Conservation (phyloP, 2,329 filamentous ascomycete species). For the Xylariaceae sp. region DNA sequence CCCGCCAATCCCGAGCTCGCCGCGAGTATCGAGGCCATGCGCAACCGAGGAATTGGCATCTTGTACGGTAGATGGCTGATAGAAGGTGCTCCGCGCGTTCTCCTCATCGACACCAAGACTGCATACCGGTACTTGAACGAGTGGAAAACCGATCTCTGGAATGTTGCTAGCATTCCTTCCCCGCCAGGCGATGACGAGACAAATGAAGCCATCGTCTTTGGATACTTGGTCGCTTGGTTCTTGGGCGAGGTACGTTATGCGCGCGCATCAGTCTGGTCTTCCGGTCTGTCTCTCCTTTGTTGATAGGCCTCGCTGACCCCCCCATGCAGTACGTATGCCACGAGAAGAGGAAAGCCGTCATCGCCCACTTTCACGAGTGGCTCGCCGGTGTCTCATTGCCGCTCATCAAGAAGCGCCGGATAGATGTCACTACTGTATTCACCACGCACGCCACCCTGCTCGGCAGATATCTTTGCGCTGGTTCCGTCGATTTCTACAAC, state of each 20-base stretch:
- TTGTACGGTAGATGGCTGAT: slow-evolving; percentile 97
- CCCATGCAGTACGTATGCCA: slow-evolving; percentile 75
- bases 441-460: slow-evolving; percentile 95
- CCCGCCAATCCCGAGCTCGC: slow-evolving; percentile 75
- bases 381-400: slow-evolving; percentile 89
- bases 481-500: slow-evolving; percentile 98
- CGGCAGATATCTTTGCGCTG: slow-evolving; percentile 92
- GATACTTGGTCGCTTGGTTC: slow-evolving; percentile 97
- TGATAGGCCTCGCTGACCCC: slow-evolving; percentile 16
- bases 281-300: background rate
- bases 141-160: slow-evolving; percentile 97
- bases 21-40: slow-evolving; percentile 86
- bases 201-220: slow-evolving; percentile 95
- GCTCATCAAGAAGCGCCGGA: slow-evolving; percentile 85
- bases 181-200: slow-evolving; percentile 89
- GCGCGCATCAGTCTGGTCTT: background rate
- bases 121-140: slow-evolving; percentile 88
- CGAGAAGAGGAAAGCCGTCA: slow-evolving; percentile 85
- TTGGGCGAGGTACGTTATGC: slow-evolving; percentile 72
- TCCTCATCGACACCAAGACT: slow-evolving; percentile 92
- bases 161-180: slow-evolving; percentile 85
- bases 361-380: slow-evolving; percentile 99
- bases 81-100: slow-evolving; percentile 86
- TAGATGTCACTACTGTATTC: slow-evolving; percentile 97
- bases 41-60: slow-evolving; percentile 80